Evolutionary conservation across 176 grass and related monocot species (phyloP), one percentile per base, ranked within the genome.

Genomic region (Eleusine indica): DNA sequence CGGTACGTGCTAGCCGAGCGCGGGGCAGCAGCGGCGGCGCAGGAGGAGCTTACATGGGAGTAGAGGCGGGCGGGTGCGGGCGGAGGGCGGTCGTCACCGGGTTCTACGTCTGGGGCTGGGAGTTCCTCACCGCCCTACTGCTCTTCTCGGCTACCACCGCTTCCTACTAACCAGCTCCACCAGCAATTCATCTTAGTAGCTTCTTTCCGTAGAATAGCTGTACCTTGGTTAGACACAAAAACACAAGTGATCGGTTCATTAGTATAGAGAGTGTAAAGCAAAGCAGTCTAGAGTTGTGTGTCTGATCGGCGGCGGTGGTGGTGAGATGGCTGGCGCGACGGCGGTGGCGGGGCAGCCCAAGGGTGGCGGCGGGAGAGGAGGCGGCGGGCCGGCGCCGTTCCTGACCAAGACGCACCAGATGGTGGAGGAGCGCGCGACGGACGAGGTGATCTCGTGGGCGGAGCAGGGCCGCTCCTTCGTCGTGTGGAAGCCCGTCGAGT

Each of bases 21-120:
- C 67, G 67, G 8, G 67, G 76, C 41, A 0, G 51, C 49, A 62
- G 63, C 62, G 62, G 60, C 54, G 28, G 77, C 39, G 52, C 3
- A 3, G 52, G 75, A 69, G 78, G 65, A 18, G 84, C 67, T 37
- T 90, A 64, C 89, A 90, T 90, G 89, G 89, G 89, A 89, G 87
- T 89, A 75, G 87, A 89, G 75, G 87, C 87, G 70, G 88, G 78
- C 17, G 78, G 57, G 78, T 70, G 72, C 69, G 85, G 89, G 61
- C 66, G 88, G 88, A 90, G 83, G 83, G 83, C 79, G 73, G 37
- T 89, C 54, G 85, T 97, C 84, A 87, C 69, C 66, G 95, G 95
- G 8, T 97, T 97, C 92, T 94, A 93, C 78, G 90, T 94, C 82
- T 97, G 95, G 95, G 95, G 86, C 80, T 93, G 95, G 95, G 86